Evolutionary conservation across 352 stramenopile genomes (phyloP).

Genomic region (Phytophthora pistaciae): DNA sequence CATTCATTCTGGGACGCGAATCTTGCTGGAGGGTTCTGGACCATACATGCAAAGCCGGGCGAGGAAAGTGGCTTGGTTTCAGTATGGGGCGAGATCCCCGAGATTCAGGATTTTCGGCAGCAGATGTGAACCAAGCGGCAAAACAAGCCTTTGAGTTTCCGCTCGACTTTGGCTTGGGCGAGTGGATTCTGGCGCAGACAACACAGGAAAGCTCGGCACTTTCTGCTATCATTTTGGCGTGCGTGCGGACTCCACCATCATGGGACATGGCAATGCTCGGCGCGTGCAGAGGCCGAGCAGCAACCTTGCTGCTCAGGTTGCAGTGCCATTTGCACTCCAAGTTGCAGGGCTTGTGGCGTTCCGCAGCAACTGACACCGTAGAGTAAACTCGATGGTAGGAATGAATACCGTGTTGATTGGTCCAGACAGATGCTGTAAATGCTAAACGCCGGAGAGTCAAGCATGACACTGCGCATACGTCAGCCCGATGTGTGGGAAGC

Average conservation of each 20-base stretch:
- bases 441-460: neutral
- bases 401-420: neutral
- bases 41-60: conserved; percentile 26
- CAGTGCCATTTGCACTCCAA: neutral
- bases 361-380: neutral
- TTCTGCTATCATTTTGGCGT: conserved; percentile 23
- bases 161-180: neutral
- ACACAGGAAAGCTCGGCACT: conserved; percentile 13
- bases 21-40: conserved; percentile 8
- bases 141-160: neutral
- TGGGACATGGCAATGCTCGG: conserved; percentile 15
- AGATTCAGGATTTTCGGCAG: conserved; percentile 26
- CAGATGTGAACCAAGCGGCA: conserved; percentile 16
- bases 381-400: neutral
- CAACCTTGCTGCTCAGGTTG: conserved; percentile 7
- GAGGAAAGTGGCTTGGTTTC: conserved; percentile 10
- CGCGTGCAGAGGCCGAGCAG: conserved; percentile 9
- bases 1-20: conserved; percentile 28
- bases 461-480: neutral
- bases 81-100: conserved; percentile 7
- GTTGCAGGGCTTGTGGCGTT: neutral
- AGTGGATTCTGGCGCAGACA: conserved; percentile 5
- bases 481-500: neutral
- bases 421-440: neutral
- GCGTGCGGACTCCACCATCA: conserved; percentile 31